A percentile compares a stretch with the other conserved stretches of the same genome.
Evolutionary conservation across 2,329 filamentous ascomycete genomes (phyloP).

Genomic region (Ambrosiella beaveri): DNA sequence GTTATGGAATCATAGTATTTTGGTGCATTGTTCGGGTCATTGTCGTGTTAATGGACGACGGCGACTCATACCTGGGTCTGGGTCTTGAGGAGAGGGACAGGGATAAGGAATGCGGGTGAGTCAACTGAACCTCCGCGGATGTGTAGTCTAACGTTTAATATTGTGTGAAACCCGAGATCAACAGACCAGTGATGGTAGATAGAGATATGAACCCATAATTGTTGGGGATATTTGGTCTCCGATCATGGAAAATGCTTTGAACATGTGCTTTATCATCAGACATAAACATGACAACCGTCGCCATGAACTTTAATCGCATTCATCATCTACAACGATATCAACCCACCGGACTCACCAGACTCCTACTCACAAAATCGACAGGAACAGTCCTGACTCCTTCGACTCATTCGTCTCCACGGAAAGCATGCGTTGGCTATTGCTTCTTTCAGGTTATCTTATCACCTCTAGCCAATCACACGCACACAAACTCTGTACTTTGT

Average conservation of each 20-base stretch:
- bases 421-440: neutral
- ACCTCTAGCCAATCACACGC: conserved; percentile 7
- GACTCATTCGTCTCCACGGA: neutral
- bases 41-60: neutral
- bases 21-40: neutral
- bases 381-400: neutral
- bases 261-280: no score
- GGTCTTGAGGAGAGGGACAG: neutral
- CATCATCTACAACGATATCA: neutral
- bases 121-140: conserved; percentile 1
- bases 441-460: conserved; percentile 11
- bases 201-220: no score
- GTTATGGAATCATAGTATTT: neutral
- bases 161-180: no score
- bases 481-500: neutral
- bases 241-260: no score
- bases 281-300: neutral
- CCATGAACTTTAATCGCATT: neutral
- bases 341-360: neutral
- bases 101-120: conserved; percentile 12
- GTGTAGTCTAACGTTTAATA: neutral
- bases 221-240: no score
- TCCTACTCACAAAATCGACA: neutral
- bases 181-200: no score
- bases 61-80: neutral